Conservation (phyloP, 257 asterid species). For the Solanum gandarillasii region DNA sequence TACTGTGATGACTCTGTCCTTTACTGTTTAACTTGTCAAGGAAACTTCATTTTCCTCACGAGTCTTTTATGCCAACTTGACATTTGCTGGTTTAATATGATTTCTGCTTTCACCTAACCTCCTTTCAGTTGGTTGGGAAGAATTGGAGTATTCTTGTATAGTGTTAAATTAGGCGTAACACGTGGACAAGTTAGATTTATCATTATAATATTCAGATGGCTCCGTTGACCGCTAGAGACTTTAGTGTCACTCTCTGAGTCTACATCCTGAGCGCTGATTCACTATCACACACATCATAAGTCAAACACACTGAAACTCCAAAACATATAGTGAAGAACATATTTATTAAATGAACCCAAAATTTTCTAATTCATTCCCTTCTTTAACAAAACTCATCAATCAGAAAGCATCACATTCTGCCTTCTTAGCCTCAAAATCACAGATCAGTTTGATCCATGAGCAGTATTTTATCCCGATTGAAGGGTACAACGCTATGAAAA, state of each 20-base stretch:
- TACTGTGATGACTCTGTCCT: neutral
- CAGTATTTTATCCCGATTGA: neutral
- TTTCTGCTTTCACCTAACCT: neutral
- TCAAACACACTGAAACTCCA: neutral
- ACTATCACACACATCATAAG: neutral
- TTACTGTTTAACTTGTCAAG: neutral
- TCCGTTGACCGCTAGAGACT: neutral
- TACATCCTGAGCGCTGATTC: neutral
- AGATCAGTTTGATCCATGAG: slow-evolving; percentile 5
- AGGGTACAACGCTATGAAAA: neutral
- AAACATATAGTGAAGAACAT: neutral
- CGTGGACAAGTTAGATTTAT: neutral
- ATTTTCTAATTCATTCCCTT: slow-evolving; percentile 3
- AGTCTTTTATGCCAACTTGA: neutral
- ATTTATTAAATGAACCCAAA: slow-evolving; percentile 4
- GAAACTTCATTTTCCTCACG: neutral
- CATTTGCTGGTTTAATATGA: neutral
- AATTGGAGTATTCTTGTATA: neutral
- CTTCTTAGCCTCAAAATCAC: slow-evolving; percentile 2
- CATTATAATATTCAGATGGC: neutral
- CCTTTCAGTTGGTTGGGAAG: neutral
- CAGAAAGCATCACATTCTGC: neutral
- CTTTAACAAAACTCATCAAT: neutral
- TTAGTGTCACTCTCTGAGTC: neutral
- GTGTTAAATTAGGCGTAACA: neutral